Base-by-base conservation (phyloP, 305 asterid genomes). In the Plantago coronopus region DNA sequence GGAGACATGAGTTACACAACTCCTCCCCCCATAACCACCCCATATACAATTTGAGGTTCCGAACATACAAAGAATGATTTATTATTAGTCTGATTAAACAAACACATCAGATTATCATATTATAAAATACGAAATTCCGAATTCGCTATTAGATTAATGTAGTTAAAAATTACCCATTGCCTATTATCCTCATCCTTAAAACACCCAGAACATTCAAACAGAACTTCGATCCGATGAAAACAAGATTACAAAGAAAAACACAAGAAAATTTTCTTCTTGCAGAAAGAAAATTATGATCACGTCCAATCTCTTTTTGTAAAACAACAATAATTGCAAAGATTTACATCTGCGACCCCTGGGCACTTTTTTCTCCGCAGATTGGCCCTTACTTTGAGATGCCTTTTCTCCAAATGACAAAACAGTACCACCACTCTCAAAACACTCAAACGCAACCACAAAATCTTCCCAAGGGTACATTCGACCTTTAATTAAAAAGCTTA, bases 321-420 rank as follows among this genome's bases (percentile, higher is more conserved):
- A 23, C 13, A 13, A 1, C 9, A 51, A 22, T 34, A 22, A 23
- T 51, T 51, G 25, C 37, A 2, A 23, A 23, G 19, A 51, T 22
- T 51, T 51, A 18, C 18, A 58, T 42, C 75, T 67, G 74, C 56
- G 51, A 67, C 38, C 63, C 49, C 66, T 61, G 76, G 59, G 48
- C 69, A 72, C 72, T 76, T 79, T 75, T 75, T 67, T 17, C 64
- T 65, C 69, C 61, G 73, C 47, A 66, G 66, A 75, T 67, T 71
- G 79, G 79, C 79, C 78, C 85, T 76, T 71, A 74, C 80, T 76
- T 76, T 79, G 58, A n/a, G n/a, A 71, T 80, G 80, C 55, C 68
- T 71, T 58, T 48, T 63, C 21, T 18, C 16, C 54, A 4, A 74
- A 73, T 79, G 74, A 73, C 81, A 48, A 71, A 73, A 56, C n/a